Evolutionary conservation across 108 stramenopile genomes (phyloP), one percentile per base, ranked within the genome.

Genomic region (Stephanodiscus minutulus): DNA sequence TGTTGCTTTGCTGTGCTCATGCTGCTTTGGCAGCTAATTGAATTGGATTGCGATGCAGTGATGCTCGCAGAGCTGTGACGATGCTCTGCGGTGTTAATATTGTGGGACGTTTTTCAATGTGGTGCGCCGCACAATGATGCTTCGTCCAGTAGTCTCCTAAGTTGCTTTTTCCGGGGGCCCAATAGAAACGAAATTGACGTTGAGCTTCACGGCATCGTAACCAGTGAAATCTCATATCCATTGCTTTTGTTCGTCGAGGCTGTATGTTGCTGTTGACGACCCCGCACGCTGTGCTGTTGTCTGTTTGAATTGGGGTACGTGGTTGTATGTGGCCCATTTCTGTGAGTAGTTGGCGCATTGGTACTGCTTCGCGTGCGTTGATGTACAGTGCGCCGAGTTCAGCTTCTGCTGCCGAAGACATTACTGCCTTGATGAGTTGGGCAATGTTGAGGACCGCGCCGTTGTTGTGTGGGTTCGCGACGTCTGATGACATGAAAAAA

Each of bases 251-350:
- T 20, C 29, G 55, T 29, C 29, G 27, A 0, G 55, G 55, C 7
- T 27, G 25, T 0, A 56, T 29, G 8, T 28, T 56, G 7, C 15
- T 31, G 24, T 27, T 56, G 58, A 68, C 55, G 9, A 86, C 75
- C 28, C 82, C 82, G 37, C 18, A 33, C 48, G 85, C 85, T 9
- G 57, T 69, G 8, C 28, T 29, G 31, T 82, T 86, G 57, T 86
- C 84, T 3, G 68, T 70, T 50, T 72, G 55, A 6, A 56, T 27
- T 12, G 55, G 55, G 27, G 55, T 56, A 0, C 27, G 28, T 1
- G 25, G 25, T 29, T 56, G 55, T 29, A 27, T 4, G 24, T 56
- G 55, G 27, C 55, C 55, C 55, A 56, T 56, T 10, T 73, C 63
- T 46, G 29, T 36, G 7, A 74, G 72, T 5, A 69, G 31, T 7